These are phyloP conservation scores for Zoysia pacifica DNA, from an alignment of 176 grass and related monocot species.

Conservation along the genomic window DNA sequence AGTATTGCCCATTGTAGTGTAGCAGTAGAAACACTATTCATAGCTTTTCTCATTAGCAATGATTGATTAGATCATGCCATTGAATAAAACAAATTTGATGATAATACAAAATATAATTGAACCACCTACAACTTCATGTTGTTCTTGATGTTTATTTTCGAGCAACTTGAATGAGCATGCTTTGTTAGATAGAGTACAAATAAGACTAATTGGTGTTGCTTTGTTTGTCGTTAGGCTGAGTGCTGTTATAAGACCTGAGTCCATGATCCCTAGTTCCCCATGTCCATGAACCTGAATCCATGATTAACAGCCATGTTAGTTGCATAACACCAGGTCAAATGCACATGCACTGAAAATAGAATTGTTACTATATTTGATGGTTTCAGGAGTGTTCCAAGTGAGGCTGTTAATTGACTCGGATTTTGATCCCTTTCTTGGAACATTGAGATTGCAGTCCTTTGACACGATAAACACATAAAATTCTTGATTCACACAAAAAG, in stretches of 20 bases:
- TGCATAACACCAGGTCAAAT: too few relatives aligned
- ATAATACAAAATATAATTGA: not conserved
- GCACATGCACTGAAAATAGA: too few relatives aligned
- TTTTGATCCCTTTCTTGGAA: too few relatives aligned
- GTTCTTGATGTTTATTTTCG: not conserved
- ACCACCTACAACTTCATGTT: not conserved
- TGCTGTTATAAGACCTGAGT: not conserved
- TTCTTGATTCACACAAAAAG: too few relatives aligned
- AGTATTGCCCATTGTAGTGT: not conserved
- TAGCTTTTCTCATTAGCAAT: not conserved
- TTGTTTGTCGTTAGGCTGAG: slow-evolving; percentile 8
- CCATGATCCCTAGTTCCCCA: not conserved
- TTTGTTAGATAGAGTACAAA: not conserved
- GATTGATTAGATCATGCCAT: not conserved
- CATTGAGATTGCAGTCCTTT: too few relatives aligned
- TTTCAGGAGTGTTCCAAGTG: too few relatives aligned
- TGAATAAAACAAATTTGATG: not conserved
- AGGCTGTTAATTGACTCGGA: too few relatives aligned
- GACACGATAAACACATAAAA: too few relatives aligned
- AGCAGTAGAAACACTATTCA: not conserved
- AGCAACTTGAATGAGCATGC: not conserved
- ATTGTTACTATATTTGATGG: too few relatives aligned
- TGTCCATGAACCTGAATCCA: too few relatives aligned
- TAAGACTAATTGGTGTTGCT: not conserved
- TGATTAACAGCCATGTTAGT: too few relatives aligned